Base-by-base conservation (phyloP, 768 basidiomycete genomes). In the Paxillus ammoniavirescens region DNA sequence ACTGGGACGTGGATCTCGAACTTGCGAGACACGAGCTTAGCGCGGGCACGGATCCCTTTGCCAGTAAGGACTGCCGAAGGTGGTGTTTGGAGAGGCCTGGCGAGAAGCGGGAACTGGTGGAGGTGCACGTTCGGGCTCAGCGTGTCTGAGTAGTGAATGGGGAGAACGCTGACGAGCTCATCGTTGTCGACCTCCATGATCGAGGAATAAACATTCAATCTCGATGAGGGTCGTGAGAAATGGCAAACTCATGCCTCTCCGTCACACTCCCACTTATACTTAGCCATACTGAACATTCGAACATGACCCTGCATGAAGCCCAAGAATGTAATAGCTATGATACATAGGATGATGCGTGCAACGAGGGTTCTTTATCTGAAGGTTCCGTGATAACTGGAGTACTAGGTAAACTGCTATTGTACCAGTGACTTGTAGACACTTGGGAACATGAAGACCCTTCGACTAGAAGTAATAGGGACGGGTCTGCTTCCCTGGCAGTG, bases 51-150 rank as follows among this genome's bases (percentile, higher is more conserved):
- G 51, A 93, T 89, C 21, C 82, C 80, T 69, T 92, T 92, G 7
- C 92, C 91, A 61, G 82, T 86, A 33, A 78, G 64, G 37, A 72
- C 66, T 7, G 91, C 88, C 2, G 89, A 87, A 30, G 91, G 90
- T 5, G 91, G 91, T 4, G 78, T 79, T 69, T 87, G 87, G 2
- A 93, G 75, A 9, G 89, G 84, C 26, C 89, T 79, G 8, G 78
- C 83, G 2, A 91, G 74, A 8, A 93, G 78, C 5, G 92, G 91
- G 61, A 84, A 93, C 59, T 93, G 91, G 61, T 92, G 89, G 4
- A 93, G 69, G 36, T 92, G 89, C 37, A 93, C 66, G 63, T 84
- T 78, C 2, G 86, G 80, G 33, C 73, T 66, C 18, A 87, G 79
- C 14, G 72, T 68, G 65, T 86, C 81, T 38, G 88, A 86, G 59